These are phyloP conservation scores for Chytridium lagenaria DNA, from an alignment of 371 early-diverging fungal species.

Conservation along the genomic window DNA sequence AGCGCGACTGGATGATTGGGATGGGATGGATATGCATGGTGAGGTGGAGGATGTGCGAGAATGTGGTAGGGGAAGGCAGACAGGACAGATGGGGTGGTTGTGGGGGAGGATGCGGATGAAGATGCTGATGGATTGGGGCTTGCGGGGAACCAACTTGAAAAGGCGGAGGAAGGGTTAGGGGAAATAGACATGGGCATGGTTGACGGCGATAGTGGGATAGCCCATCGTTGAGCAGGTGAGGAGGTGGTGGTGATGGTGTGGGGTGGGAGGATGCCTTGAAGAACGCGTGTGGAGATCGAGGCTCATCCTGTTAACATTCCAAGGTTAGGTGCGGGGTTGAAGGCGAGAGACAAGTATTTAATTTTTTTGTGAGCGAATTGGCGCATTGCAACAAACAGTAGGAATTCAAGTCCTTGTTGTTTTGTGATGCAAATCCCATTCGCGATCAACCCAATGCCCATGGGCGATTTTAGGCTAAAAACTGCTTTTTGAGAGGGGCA, in stretches of 20 bases:
- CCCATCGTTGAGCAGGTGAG: background rate
- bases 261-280: background rate
- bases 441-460: too few species aligned
- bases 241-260: background rate
- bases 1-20: background rate
- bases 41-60: background rate
- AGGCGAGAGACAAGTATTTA: too few species aligned
- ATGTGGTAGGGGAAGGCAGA: too few species aligned
- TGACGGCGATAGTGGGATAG: background rate
- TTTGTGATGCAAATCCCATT: too few species aligned
- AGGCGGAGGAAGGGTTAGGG: background rate
- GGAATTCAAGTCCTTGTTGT: too few species aligned
- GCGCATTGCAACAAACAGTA: too few species aligned
- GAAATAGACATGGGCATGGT: background rate
- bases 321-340: too few species aligned
- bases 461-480: too few species aligned
- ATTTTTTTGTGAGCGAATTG: too few species aligned
- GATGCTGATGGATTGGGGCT: slow-evolving; percentile 9
- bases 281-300: background rate
- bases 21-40: background rate
- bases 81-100: too few species aligned
- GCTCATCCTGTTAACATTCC: background rate
- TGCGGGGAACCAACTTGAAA: background rate
- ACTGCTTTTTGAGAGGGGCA: too few species aligned
- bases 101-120: too few species aligned